phyloP scores from a whole-genome alignment of 768 basidiomycete genomes.

The Paxillus rubicundulus region DNA sequence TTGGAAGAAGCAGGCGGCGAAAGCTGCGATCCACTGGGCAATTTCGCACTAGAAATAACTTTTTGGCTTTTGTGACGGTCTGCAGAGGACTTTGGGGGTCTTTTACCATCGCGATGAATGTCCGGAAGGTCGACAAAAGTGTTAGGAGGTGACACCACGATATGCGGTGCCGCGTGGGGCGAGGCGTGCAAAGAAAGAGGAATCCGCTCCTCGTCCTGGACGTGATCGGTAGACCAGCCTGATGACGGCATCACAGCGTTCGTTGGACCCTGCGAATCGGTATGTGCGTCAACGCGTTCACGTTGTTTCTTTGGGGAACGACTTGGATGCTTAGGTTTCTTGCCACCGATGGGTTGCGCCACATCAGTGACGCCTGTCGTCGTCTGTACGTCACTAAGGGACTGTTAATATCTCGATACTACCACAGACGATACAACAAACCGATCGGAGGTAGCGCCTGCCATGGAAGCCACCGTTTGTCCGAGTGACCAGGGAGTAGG shows the following conservation, averaged over 20 bases:
- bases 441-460: conserved; percentile 2
- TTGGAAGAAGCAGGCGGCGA: background rate
- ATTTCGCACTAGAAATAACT: background rate
- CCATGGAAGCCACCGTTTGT: background rate
- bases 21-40: background rate
- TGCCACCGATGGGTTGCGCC: background rate
- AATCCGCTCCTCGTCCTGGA: background rate
- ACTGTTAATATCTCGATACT: background rate
- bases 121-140: background rate
- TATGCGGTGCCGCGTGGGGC: background rate
- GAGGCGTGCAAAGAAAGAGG: background rate
- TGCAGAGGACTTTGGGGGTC: background rate
- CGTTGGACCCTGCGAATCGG: background rate
- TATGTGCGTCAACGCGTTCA: background rate
- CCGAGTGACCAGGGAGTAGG: background rate
- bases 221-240: background rate
- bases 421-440: conserved; percentile 5
- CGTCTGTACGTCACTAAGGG: conserved; percentile 3
- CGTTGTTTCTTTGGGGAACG: background rate
- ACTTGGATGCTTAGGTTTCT: background rate
- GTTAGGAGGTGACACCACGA: conserved; percentile 2
- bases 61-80: background rate
- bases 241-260: background rate
- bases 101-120: background rate
- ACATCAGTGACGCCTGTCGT: background rate